phyloP scores from a whole-genome alignment of 2,329 filamentous ascomycete species.

The Fusarium ambrosium region DNA sequence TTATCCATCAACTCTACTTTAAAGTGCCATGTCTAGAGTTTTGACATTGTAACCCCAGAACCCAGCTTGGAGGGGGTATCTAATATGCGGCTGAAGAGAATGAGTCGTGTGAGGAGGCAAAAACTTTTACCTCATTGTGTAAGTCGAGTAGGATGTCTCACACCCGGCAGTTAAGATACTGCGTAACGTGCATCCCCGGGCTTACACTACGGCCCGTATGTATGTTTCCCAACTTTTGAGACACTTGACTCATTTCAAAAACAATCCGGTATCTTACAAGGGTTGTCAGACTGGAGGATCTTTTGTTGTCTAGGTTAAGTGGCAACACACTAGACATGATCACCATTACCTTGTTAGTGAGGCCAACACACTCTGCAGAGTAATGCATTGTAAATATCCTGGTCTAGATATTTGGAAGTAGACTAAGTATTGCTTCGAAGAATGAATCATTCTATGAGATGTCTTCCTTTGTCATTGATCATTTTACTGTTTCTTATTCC shows the following conservation, averaged over 20 bases:
- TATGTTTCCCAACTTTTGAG: not conserved
- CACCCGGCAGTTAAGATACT: not conserved
- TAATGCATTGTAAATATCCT: not conserved
- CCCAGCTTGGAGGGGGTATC: not conserved
- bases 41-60: not conserved
- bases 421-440: not conserved
- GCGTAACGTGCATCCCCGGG: not conserved
- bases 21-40: not conserved
- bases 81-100: not conserved
- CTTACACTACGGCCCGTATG: not conserved
- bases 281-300: not conserved
- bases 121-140: not conserved
- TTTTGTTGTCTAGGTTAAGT: not conserved
- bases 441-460: not conserved
- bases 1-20: slow-evolving; percentile 1
- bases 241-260: not conserved
- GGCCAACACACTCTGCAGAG: not conserved
- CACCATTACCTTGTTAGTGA: not conserved
- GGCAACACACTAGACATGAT: not conserved
- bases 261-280: not conserved
- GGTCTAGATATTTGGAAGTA: not conserved
- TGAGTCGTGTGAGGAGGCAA: not conserved
- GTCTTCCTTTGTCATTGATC: not conserved
- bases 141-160: not conserved
- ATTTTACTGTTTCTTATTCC: slow-evolving; percentile 12